These are phyloP conservation scores for Aureobasidium pullulans DNA, from an alignment of 2,329 filamentous ascomycete genomes.

Conservation along the genomic window DNA sequence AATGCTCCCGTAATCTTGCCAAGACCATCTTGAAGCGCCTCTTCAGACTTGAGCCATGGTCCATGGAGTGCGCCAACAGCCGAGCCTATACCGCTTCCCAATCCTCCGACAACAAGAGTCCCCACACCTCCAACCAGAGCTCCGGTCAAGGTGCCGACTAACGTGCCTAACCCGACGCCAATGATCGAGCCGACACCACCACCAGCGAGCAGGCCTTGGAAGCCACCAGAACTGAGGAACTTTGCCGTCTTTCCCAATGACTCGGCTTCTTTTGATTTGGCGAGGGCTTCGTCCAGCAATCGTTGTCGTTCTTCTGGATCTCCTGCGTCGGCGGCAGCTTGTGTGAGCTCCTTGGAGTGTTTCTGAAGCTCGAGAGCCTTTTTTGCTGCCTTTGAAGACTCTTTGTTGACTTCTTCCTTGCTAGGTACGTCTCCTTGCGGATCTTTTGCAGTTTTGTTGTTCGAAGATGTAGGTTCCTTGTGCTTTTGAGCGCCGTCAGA, in stretches of 20 bases:
- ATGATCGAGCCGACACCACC: conserved; percentile 23
- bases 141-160: conserved; percentile 21
- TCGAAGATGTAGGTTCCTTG: neutral
- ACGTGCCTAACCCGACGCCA: conserved; percentile 21
- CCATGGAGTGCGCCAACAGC: conserved; percentile 28
- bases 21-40: conserved; percentile 20
- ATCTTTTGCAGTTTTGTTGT: neutral
- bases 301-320: conserved; percentile 28
- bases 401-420: conserved; percentile 12
- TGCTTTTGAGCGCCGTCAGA: neutral
- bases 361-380: conserved; percentile 20
- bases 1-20: conserved; percentile 23
- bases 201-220: conserved; percentile 26
- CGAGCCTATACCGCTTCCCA: conserved; percentile 21
- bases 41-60: conserved; percentile 24
- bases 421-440: neutral
- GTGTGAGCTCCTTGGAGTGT: conserved; percentile 21
- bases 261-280: conserved; percentile 24
- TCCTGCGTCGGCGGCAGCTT: conserved; percentile 24
- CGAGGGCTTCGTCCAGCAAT: conserved; percentile 24
- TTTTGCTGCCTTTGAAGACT: conserved; percentile 22
- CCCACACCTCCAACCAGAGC: conserved; percentile 24
- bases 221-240: conserved; percentile 23
- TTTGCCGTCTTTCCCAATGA: conserved; percentile 28
- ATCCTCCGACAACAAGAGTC: conserved; percentile 26